Conservation (phyloP, 257 asterid species). For the Capsicum pubescens region DNA sequence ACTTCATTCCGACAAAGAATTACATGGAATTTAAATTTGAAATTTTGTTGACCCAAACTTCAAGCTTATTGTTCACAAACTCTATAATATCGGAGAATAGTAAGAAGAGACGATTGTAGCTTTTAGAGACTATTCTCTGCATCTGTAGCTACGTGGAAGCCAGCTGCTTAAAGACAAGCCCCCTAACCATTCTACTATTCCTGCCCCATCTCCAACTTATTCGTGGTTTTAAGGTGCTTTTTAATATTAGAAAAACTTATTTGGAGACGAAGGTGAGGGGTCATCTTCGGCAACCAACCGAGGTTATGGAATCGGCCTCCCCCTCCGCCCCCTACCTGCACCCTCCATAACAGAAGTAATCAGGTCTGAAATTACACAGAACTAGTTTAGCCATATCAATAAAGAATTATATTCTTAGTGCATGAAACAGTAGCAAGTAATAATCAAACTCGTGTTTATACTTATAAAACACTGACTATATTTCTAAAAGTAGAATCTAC, state of each 20-base stretch:
- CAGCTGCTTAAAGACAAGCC: too few relatives aligned
- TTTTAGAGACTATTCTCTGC: too few relatives aligned
- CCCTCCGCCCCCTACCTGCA: too few relatives aligned
- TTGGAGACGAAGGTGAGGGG: too few relatives aligned
- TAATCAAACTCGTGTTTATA: not conserved
- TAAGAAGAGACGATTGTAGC: too few relatives aligned
- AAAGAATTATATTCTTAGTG: not conserved
- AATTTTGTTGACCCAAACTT: constrained; percentile 1
- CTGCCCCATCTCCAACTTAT: too few relatives aligned
- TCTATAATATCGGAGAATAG: not conserved
- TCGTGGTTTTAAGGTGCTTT: too few relatives aligned
- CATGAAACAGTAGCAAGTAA: not conserved
- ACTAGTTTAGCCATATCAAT: constrained; percentile 7
- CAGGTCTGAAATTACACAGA: not conserved
- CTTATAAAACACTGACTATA: not conserved
- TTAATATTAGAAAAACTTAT: too few relatives aligned
- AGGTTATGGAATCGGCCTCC: too few relatives aligned
- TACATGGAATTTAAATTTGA: constrained; percentile 13
- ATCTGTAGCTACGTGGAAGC: too few relatives aligned
- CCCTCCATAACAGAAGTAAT: not conserved
- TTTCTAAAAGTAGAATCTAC: not conserved
- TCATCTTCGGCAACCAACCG: too few relatives aligned
- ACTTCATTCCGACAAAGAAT: not conserved
- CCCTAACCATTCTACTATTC: too few relatives aligned
- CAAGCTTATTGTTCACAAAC: not conserved